Evolutionary conservation across 2,329 filamentous ascomycete species (phyloP).

Genomic region (Macroventuria anomochaeta): DNA sequence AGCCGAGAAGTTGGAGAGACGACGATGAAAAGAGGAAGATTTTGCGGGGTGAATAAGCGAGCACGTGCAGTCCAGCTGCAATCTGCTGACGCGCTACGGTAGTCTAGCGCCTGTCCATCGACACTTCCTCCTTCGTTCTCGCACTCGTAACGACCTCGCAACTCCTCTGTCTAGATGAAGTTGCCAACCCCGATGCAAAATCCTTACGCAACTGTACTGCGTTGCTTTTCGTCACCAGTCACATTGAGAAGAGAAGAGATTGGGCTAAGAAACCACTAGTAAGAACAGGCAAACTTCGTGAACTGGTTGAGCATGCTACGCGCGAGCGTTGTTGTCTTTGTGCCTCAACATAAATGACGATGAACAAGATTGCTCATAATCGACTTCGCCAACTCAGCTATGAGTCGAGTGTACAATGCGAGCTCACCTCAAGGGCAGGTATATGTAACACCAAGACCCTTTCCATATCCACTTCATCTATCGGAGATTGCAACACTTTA

Average conservation of each 20-base stretch:
- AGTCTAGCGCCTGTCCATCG: neutral
- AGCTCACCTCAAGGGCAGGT: neutral
- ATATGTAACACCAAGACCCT: neutral
- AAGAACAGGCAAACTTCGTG: too few species aligned
- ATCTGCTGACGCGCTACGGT: neutral
- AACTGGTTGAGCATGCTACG: too few species aligned
- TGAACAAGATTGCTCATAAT: too few species aligned
- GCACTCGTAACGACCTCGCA: neutral
- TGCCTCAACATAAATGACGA: too few species aligned
- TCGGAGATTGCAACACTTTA: neutral
- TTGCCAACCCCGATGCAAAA: too few species aligned
- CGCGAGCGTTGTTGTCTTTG: too few species aligned
- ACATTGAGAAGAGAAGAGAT: too few species aligned
- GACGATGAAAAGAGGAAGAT: neutral
- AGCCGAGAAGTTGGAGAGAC: too few species aligned
- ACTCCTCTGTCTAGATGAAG: neutral
- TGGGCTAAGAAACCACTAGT: too few species aligned
- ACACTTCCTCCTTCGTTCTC: neutral
- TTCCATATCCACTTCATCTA: conserved; percentile 5
- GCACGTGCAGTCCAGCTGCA: neutral
- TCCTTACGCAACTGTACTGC: too few species aligned
- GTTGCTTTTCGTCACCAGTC: too few species aligned
- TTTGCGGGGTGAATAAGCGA: neutral
- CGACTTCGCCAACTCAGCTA: neutral
- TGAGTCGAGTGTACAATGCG: neutral